These are phyloP conservation scores for Cytospora mali DNA, from an alignment of 2,329 filamentous ascomycete genomes.

Conservation along the genomic window DNA sequence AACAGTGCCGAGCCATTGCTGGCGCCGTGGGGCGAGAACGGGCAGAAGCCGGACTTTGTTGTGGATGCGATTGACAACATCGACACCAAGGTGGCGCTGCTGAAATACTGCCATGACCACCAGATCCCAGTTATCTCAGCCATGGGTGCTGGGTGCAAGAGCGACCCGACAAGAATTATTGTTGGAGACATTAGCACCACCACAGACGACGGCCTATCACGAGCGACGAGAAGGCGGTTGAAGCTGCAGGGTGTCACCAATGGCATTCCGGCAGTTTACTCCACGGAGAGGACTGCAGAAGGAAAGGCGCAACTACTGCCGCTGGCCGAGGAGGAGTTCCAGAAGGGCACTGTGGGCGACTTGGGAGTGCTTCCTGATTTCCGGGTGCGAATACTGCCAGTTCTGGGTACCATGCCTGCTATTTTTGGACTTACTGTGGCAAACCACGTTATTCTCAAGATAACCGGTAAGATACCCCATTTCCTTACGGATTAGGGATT, in stretches of 20 bases:
- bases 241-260: conserved; percentile 77
- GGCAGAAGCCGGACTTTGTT: conserved; percentile 77
- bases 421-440: conserved; percentile 91
- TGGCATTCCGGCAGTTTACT: conserved; percentile 91
- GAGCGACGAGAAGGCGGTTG: conserved; percentile 77
- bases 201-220: conserved; percentile 85
- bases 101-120: conserved; percentile 83
- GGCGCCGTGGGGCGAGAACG: conserved; percentile 62
- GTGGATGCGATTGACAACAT: conserved; percentile 99
- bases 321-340: conserved; percentile 82
- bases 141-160: conserved; percentile 97
- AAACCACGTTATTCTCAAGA: conserved; percentile 86
- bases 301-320: conserved; percentile 91
- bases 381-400: conserved; percentile 89
- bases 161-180: conserved; percentile 77
- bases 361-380: conserved; percentile 90
- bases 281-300: conserved; percentile 83
- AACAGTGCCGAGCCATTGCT: conserved; percentile 68
- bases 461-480: conserved; percentile 50
- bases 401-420: conserved; percentile 95
- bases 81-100: conserved; percentile 87
- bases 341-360: conserved; percentile 83
- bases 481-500: neutral
- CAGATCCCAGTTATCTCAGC: conserved; percentile 83
- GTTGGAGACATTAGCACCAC: conserved; percentile 89